These are phyloP conservation scores for Aquilaria yunnanensis DNA, from an alignment of 345 rosid species.

Conservation along the genomic window DNA sequence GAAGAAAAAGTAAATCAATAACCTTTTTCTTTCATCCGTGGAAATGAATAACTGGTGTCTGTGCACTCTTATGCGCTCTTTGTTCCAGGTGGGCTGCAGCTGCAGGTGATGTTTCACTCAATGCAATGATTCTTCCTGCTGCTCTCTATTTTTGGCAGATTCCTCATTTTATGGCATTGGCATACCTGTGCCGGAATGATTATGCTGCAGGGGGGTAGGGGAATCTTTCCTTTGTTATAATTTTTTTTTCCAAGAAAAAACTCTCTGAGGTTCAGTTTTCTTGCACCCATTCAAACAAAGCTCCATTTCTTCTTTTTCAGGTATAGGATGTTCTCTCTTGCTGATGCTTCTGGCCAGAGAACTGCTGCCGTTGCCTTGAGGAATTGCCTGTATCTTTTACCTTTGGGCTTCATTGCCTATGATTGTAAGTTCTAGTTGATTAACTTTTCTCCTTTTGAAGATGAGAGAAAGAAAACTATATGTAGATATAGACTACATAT, in stretches of 20 bases:
- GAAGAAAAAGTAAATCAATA: too few species aligned
- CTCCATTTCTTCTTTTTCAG: constrained; percentile 26
- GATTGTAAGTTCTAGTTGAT: constrained; percentile 55
- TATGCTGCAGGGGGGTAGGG: constrained; percentile 93
- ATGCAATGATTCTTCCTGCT: constrained; percentile 79
- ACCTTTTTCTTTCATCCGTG: background rate
- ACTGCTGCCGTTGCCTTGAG: constrained; percentile 76
- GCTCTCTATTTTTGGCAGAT: constrained; percentile 99
- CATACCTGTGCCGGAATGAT: constrained; percentile 75
- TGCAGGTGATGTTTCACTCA: constrained; percentile 60
- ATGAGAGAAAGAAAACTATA: too few species aligned
- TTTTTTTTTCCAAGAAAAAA: background rate
- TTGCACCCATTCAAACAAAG: background rate
- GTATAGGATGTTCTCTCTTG: constrained; percentile 85
- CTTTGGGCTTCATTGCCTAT: constrained; percentile 77
- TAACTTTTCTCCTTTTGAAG: too few species aligned
- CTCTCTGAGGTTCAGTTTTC: background rate
- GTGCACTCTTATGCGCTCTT: constrained; percentile 11
- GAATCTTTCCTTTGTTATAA: background rate
- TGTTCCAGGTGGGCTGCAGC: constrained; percentile 86
- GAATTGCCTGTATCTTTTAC: constrained; percentile 85
- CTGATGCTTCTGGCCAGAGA: constrained; percentile 77
- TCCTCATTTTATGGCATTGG: constrained; percentile 99
- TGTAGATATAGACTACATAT: background rate
- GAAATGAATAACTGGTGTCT: too few species aligned